phyloP scores from a whole-genome alignment of 2,329 filamentous ascomycete species.

The Emmonsia crescens region DNA sequence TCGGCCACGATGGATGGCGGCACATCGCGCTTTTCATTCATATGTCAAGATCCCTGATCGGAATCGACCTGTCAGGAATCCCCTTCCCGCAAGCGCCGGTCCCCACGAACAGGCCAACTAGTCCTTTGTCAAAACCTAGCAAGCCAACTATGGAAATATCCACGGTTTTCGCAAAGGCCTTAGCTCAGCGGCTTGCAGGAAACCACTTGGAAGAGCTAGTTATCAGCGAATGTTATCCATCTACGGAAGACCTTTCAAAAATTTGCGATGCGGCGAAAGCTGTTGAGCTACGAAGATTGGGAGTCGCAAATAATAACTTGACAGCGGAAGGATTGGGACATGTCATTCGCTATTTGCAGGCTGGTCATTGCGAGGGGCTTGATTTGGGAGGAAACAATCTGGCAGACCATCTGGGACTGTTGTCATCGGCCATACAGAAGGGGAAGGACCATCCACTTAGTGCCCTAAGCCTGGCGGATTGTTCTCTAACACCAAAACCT shows the following conservation, averaged over 20 bases:
- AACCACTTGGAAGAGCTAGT: conserved; percentile 70
- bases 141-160: conserved; percentile 42
- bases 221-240: conserved; percentile 67
- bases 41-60: conserved; percentile 76
- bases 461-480: conserved; percentile 77
- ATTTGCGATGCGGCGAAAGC: conserved; percentile 75
- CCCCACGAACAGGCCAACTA: conserved; percentile 17
- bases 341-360: conserved; percentile 63
- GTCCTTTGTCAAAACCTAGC: conserved; percentile 10
- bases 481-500: conserved; percentile 62
- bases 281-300: conserved; percentile 66
- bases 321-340: conserved; percentile 63
- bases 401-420: conserved; percentile 38
- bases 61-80: conserved; percentile 75
- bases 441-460: conserved; percentile 50
- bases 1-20: conserved; percentile 80
- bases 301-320: conserved; percentile 72
- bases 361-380: conserved; percentile 71
- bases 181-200: conserved; percentile 67
- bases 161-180: conserved; percentile 59
- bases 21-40: conserved; percentile 83
- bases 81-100: conserved; percentile 51
- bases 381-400: conserved; percentile 81
- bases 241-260: conserved; percentile 56
- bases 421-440: conserved; percentile 28